A percentile compares a stretch with the other conserved stretches of the same genome.
Evolutionary conservation across 2,329 filamentous ascomycete species (phyloP).

Genomic region (Chaetomiaceae sp.): DNA sequence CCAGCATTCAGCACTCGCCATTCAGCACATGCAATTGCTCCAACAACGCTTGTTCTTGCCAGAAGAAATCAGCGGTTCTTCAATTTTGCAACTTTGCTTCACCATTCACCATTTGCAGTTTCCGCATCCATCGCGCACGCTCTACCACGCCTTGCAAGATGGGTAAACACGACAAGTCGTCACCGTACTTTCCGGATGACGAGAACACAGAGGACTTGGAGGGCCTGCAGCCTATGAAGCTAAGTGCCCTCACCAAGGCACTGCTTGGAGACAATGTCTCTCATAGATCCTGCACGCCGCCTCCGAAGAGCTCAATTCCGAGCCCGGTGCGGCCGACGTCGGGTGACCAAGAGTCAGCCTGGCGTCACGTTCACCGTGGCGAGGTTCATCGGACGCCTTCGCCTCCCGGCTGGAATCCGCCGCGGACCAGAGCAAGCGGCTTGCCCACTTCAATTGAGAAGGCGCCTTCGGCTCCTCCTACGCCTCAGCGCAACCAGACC

Average conservation of each 20-base stretch:
- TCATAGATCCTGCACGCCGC: conserved; percentile 28
- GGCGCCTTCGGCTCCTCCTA: neutral
- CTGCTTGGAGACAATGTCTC: conserved; percentile 46
- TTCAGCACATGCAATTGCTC: neutral
- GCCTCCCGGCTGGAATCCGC: no score
- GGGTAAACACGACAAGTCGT: no score
- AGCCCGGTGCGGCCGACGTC: neutral
- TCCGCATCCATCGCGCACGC: no score
- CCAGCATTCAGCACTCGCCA: neutral
- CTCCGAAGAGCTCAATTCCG: conserved; percentile 22
- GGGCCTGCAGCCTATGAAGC: conserved; percentile 83
- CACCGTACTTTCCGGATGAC: neutral
- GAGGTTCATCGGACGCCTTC: no score
- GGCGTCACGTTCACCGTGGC: neutral
- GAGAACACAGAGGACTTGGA: conserved; percentile 88
- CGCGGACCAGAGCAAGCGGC: no score
- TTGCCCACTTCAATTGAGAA: neutral
- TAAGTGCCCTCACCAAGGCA: conserved; percentile 87
- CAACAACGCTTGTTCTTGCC: neutral
- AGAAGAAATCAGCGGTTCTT: neutral
- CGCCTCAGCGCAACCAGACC: no score
- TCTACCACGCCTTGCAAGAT: no score
- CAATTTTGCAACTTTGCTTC: neutral
- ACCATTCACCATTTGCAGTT: neutral
- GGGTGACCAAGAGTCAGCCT: conserved; percentile 6